Evolutionary conservation across 257 asterid genomes (phyloP).

Genomic region (Rhazya stricta): DNA sequence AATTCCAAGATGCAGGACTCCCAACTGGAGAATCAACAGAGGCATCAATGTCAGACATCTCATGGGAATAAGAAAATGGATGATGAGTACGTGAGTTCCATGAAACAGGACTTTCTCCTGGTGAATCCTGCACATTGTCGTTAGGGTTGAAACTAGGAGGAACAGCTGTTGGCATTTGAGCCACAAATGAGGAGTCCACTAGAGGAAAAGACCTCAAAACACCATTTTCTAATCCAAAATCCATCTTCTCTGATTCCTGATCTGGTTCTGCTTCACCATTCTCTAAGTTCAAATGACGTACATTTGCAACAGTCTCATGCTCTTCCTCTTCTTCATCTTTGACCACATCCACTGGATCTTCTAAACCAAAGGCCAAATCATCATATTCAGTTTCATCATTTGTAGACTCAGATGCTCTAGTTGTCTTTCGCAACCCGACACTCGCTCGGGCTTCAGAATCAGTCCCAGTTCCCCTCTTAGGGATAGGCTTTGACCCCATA

Average conservation of each 20-base stretch:
- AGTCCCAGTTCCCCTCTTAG: slow-evolving; percentile 55
- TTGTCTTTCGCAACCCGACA: slow-evolving; percentile 42
- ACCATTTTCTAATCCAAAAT: slow-evolving; percentile 70
- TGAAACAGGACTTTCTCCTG: slow-evolving; percentile 48
- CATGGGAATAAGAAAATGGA: slow-evolving; percentile 64
- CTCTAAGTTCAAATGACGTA: slow-evolving; percentile 13
- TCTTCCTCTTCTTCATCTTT: slow-evolving; percentile 53
- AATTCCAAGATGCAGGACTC: slow-evolving; percentile 77
- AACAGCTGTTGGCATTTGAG: slow-evolving; percentile 43
- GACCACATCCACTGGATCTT: slow-evolving; percentile 38
- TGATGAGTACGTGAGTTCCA: slow-evolving; percentile 52
- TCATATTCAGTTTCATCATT: slow-evolving; percentile 44
- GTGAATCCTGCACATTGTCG: slow-evolving; percentile 58
- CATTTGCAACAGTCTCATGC: slow-evolving; percentile 32
- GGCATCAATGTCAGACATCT: slow-evolving; percentile 69
- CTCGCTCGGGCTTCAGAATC: slow-evolving; percentile 44
- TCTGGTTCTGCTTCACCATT: slow-evolving; percentile 25
- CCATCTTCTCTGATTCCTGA: slow-evolving; percentile 31
- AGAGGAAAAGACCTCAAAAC: slow-evolving; percentile 43
- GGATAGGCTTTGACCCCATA: slow-evolving; percentile 46
- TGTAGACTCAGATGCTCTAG: slow-evolving; percentile 31
- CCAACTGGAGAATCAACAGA: slow-evolving; percentile 70
- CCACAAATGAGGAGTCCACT: slow-evolving; percentile 48
- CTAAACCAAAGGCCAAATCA: slow-evolving; percentile 45
- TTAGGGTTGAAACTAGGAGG: slow-evolving; percentile 30